phyloP scores from a whole-genome alignment of 345 rosid species.

The Gossypioides kirkii region DNA sequence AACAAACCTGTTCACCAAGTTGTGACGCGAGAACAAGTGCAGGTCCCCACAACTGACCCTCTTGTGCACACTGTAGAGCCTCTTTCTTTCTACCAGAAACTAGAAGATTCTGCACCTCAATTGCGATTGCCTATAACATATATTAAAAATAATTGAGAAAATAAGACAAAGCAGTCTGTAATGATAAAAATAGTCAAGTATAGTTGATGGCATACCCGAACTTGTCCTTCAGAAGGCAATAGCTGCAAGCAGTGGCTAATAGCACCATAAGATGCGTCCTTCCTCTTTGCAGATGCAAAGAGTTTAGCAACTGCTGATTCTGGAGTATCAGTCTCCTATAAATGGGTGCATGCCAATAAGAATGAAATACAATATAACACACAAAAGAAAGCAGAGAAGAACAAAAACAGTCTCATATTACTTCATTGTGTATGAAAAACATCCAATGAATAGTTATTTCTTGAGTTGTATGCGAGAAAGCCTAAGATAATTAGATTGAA shows the following conservation, averaged over 20 bases:
- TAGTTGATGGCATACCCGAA: constrained; percentile 46
- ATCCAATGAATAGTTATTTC: background rate
- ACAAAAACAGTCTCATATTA: background rate
- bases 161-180: background rate
- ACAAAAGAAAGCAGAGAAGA: background rate
- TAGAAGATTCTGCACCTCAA: constrained; percentile 87
- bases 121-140: constrained; percentile 70
- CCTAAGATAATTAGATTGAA: background rate
- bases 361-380: background rate
- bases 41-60: constrained; percentile 98
- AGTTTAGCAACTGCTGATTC: constrained; percentile 94
- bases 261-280: constrained; percentile 49
- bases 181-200: background rate
- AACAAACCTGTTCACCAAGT: constrained; percentile 87
- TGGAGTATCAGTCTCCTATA: constrained; percentile 77
- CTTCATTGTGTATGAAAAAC: background rate
- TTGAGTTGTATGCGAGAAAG: background rate
- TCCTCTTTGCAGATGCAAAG: constrained; percentile 76
- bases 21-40: constrained; percentile 95
- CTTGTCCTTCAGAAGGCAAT: constrained; percentile 81
- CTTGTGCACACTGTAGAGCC: constrained; percentile 81
- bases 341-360: constrained; percentile 14
- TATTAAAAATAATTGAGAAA: constrained; percentile 14
- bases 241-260: constrained; percentile 66
- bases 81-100: constrained; percentile 90